These are phyloP conservation scores for Naganishia cerealis DNA, from an alignment of 1,284 basidiomycete genomes.

Conservation along the genomic window DNA sequence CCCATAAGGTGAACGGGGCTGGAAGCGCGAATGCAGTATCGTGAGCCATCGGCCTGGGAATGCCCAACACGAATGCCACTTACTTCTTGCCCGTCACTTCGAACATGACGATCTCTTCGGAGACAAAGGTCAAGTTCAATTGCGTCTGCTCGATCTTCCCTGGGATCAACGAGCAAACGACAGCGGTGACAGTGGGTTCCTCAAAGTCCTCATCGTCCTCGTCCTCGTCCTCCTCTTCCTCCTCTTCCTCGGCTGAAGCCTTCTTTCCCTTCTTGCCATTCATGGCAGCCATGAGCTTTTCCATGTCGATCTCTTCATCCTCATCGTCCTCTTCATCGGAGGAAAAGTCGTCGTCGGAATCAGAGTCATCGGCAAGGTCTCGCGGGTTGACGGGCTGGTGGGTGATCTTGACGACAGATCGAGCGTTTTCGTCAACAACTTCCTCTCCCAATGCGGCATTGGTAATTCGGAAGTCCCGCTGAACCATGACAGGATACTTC, in stretches of 20 bases:
- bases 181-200: slow-evolving; percentile 55
- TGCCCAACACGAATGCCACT: slow-evolving; percentile 34
- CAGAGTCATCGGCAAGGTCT: slow-evolving; percentile 57
- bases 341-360: slow-evolving; percentile 59
- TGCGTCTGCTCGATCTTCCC: slow-evolving; percentile 73
- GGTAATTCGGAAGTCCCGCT: slow-evolving; percentile 75
- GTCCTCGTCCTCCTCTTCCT: slow-evolving; percentile 48
- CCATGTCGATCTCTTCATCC: slow-evolving; percentile 50
- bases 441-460: slow-evolving; percentile 78
- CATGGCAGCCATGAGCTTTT: slow-evolving; percentile 49
- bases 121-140: slow-evolving; percentile 72
- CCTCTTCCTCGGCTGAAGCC: slow-evolving; percentile 48
- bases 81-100: slow-evolving; percentile 81
- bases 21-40: slow-evolving; percentile 19
- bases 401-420: slow-evolving; percentile 76
- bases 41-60: not conserved
- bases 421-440: slow-evolving; percentile 64
- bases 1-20: slow-evolving; percentile 83
- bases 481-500: slow-evolving; percentile 63
- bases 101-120: slow-evolving; percentile 69
- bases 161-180: slow-evolving; percentile 58
- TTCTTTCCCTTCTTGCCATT: slow-evolving; percentile 38
- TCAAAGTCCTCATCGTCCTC: slow-evolving; percentile 56
- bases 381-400: slow-evolving; percentile 57
- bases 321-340: slow-evolving; percentile 54